phyloP scores from a whole-genome alignment of 495 filamentous ascomycete genomes.

The Aspergillus diversus region DNA sequence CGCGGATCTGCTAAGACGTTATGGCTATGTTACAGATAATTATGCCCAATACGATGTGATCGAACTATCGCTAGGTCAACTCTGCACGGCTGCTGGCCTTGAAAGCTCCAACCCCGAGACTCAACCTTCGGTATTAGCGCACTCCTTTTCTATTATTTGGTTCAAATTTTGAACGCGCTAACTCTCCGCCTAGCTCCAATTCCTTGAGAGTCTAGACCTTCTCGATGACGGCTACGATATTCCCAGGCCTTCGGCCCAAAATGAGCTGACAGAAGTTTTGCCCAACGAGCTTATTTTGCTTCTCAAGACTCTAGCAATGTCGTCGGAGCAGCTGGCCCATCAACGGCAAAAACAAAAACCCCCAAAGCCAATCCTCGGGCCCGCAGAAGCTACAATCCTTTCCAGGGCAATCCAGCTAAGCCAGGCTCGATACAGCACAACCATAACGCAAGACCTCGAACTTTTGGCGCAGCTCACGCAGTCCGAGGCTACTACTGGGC shows the following conservation, averaged over 20 bases:
- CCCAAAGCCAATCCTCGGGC: conserved; percentile 42
- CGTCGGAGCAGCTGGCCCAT: conserved; percentile 43
- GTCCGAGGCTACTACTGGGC: conserved; percentile 21
- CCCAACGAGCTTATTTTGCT: conserved; percentile 55
- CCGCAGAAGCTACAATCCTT: conserved; percentile 37
- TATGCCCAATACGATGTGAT: conserved; percentile 81
- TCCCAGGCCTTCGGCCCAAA: conserved; percentile 36
- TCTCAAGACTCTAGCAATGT: conserved; percentile 47
- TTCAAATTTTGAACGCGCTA: conserved; percentile 12
- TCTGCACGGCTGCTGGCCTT: conserved; percentile 56
- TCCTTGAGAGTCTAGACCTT: conserved; percentile 53
- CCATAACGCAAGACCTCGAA: conserved; percentile 62
- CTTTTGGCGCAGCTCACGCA: conserved; percentile 46
- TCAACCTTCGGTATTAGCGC: conserved; percentile 47
- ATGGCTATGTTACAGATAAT: conserved; percentile 82
- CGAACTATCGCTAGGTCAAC: conserved; percentile 64
- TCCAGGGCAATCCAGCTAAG: conserved; percentile 35
- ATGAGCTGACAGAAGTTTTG: conserved; percentile 43
- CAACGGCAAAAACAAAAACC: conserved; percentile 49
- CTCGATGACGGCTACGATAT: conserved; percentile 62
- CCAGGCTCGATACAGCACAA: conserved; percentile 61
- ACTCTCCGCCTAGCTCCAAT: conserved; percentile 37
- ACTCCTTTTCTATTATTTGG: conserved; percentile 15
- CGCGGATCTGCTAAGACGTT: conserved; percentile 80
- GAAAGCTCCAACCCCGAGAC: conserved; percentile 41